phyloP scores from a whole-genome alignment of 331 rosid species.

The Malus hybrid region DNA sequence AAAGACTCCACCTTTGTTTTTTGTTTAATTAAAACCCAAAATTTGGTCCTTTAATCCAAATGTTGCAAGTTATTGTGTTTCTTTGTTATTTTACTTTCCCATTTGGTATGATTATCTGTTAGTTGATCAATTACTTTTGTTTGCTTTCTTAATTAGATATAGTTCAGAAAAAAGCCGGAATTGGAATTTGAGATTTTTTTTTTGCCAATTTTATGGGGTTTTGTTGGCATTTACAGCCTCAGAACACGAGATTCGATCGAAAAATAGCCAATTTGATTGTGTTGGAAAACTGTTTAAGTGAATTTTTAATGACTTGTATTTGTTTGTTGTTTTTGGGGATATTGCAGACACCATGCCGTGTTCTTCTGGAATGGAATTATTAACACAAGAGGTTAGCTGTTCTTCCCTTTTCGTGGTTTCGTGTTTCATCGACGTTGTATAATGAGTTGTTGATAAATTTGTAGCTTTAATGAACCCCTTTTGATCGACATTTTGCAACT shows the following conservation, averaged over 20 bases:
- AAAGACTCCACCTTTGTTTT: background rate
- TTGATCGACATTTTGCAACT: background rate
- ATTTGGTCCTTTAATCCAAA: background rate
- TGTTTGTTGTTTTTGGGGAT: conserved; percentile 6
- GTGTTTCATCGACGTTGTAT: too few relatives aligned
- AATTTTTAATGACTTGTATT: background rate
- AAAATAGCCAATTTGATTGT: background rate
- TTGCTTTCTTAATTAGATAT: background rate
- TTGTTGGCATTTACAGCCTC: background rate
- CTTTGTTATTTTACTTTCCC: background rate
- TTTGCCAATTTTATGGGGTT: background rate
- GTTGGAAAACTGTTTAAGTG: background rate
- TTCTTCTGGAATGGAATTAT: conserved; percentile 60
- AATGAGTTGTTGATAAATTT: too few relatives aligned
- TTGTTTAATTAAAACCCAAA: background rate
- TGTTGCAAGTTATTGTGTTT: background rate
- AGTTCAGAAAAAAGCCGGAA: background rate
- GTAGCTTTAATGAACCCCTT: background rate
- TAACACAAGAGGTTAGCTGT: conserved; percentile 73
- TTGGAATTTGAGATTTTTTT: too few relatives aligned
- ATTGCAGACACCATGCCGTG: conserved; percentile 52
- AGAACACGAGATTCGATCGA: background rate
- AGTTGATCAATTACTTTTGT: background rate
- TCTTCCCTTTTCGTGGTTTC: background rate
- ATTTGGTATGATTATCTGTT: background rate